A percentile compares a stretch with the other conserved stretches of the same genome.
Evolutionary conservation across 345 rosid species (phyloP).

Genomic region (Bretschneidera sinensis): DNA sequence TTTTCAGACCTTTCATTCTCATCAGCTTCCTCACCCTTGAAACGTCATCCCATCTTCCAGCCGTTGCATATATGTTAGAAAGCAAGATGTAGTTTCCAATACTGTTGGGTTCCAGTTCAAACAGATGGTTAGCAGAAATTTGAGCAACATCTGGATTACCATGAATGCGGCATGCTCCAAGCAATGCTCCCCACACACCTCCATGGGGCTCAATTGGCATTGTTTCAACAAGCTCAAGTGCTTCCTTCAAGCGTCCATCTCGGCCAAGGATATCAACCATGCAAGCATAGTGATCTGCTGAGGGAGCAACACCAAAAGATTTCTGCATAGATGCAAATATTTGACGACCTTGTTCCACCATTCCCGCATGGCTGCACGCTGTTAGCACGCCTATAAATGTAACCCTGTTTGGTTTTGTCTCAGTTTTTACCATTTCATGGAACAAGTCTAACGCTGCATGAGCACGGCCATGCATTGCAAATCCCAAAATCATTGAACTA

Average conservation of each 20-base stretch:
- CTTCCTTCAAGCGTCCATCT: slow-evolving; percentile 61
- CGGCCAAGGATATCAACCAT: slow-evolving; percentile 84
- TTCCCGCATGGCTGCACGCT: slow-evolving; percentile 66
- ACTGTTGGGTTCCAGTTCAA: slow-evolving; percentile 57
- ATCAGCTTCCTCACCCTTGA: slow-evolving; percentile 42
- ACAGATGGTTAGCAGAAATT: slow-evolving; percentile 60
- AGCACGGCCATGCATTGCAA: slow-evolving; percentile 70
- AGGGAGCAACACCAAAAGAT: slow-evolving; percentile 47
- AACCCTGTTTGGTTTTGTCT: slow-evolving; percentile 54
- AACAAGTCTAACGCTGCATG: slow-evolving; percentile 57
- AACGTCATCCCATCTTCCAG: slow-evolving; percentile 56
- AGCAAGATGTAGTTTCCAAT: slow-evolving; percentile 76
- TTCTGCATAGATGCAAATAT: slow-evolving; percentile 58
- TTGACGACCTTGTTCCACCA: slow-evolving; percentile 53
- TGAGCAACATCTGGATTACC: slow-evolving; percentile 55
- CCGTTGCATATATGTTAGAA: slow-evolving; percentile 50
- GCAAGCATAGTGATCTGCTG: slow-evolving; percentile 68
- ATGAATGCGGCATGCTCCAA: slow-evolving; percentile 75
- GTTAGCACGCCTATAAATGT: slow-evolving; percentile 78
- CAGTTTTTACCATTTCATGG: slow-evolving; percentile 50
- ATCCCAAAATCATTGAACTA: slow-evolving; percentile 81
- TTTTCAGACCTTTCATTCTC: slow-evolving; percentile 51
- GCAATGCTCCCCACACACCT: slow-evolving; percentile 88
- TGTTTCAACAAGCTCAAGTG: slow-evolving; percentile 47
- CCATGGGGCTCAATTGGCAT: slow-evolving; percentile 60